Evolutionary conservation across 257 asterid species (phyloP).

Genomic region (Galeopsis tetrahit): DNA sequence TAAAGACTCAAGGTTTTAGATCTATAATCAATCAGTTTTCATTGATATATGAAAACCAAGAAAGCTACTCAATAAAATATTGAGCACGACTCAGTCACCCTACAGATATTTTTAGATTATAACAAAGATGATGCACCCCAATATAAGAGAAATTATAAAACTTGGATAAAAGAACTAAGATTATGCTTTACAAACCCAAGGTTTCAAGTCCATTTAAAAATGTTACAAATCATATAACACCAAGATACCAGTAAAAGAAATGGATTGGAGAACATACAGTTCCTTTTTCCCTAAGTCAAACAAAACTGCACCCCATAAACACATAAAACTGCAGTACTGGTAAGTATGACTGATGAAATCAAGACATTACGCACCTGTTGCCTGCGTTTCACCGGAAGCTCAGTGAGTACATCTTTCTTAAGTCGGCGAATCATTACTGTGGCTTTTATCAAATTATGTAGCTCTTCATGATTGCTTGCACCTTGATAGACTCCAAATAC

Average conservation of each 20-base stretch:
- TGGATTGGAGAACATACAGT: constrained; percentile 15
- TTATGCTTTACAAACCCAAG: neutral
- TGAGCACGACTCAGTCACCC: neutral
- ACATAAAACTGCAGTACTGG: constrained; percentile 1
- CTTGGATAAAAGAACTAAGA: neutral
- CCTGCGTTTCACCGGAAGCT: constrained; percentile 94
- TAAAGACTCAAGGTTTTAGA: neutral
- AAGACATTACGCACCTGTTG: constrained; percentile 62
- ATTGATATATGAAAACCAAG: neutral
- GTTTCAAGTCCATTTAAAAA: neutral
- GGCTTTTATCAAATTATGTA: constrained; percentile 92
- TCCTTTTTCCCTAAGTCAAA: neutral
- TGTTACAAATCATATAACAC: constrained; percentile 11
- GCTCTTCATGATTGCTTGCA: constrained; percentile 97
- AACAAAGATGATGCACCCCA: neutral
- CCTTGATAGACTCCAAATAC: constrained; percentile 91
- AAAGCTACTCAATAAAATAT: constrained; percentile 4
- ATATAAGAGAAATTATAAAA: neutral
- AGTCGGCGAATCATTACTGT: constrained; percentile 93
- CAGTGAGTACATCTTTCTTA: constrained; percentile 90
- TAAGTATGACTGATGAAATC: constrained; percentile 2
- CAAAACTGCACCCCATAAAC: constrained; percentile 6
- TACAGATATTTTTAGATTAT: neutral
- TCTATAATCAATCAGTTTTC: constrained; percentile 15
- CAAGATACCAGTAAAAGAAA: constrained; percentile 4